Conservation (phyloP, 768 basidiomycete species). For the Hygrocybe punicea region DNA sequence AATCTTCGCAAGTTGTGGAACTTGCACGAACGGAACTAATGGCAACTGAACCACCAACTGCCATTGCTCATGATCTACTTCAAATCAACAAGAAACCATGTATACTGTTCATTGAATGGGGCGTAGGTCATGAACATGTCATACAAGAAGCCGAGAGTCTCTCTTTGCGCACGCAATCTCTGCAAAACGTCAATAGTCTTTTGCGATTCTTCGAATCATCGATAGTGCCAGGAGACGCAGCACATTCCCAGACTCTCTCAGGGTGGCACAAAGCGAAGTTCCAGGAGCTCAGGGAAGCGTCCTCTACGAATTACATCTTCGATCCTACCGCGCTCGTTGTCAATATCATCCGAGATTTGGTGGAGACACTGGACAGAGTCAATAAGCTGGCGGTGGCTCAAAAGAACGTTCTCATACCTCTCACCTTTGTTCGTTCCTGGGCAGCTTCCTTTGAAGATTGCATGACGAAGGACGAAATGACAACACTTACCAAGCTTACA, state of each 20-base stretch:
- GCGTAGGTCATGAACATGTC: not conserved
- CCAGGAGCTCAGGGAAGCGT: not conserved
- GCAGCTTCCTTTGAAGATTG: not conserved
- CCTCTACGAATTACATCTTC: not conserved
- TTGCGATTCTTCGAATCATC: not conserved
- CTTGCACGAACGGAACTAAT: not conserved
- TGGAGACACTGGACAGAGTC: not conserved
- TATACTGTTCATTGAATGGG: not conserved
- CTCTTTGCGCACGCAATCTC: not conserved
- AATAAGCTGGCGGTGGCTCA: not conserved
- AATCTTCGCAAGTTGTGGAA: not conserved
- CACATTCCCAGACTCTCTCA: not conserved
- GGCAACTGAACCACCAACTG: not conserved
- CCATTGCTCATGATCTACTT: constrained; percentile 1
- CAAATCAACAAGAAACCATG: not conserved
- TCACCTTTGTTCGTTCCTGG: not conserved
- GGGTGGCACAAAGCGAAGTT: not conserved
- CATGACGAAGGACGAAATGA: not conserved
- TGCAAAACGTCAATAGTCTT: not conserved
- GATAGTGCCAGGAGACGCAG: not conserved
- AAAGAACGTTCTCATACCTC: not conserved
- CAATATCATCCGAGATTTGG: not conserved
- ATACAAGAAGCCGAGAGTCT: not conserved
- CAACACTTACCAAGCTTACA: too few species aligned
- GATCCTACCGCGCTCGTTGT: not conserved